Evolutionary conservation across 1,139 yeast genomes (phyloP).

Genomic region (Hanseniaspora uvarum): DNA sequence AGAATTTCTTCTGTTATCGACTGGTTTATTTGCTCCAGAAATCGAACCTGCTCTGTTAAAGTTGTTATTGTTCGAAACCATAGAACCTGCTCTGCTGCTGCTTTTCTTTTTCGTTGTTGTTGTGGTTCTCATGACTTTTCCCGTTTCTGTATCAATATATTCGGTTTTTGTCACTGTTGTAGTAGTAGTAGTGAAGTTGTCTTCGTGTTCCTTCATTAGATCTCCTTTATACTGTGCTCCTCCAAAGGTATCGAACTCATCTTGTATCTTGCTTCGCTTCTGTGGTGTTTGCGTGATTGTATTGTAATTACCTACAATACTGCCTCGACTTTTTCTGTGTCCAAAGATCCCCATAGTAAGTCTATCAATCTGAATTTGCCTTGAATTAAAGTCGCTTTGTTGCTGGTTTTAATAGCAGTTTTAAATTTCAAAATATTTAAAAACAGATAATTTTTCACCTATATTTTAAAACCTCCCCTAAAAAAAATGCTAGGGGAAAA

Average conservation of each 20-base stretch:
- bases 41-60: not conserved
- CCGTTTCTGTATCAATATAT: conserved; percentile 9
- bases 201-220: conserved; percentile 1
- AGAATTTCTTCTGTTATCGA: not conserved
- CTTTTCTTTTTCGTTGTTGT: conserved; percentile 15
- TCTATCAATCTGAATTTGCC: not conserved
- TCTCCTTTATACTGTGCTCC: conserved; percentile 24
- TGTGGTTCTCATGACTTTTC: conserved; percentile 5
- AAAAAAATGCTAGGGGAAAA: too few species aligned
- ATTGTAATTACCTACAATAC: conserved; percentile 15
- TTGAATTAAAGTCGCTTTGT: not conserved
- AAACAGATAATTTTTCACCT: too few species aligned
- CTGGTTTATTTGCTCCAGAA: conserved; percentile 19
- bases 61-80: not conserved
- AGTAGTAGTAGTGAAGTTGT: conserved; percentile 14
- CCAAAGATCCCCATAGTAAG: conserved; percentile 8
- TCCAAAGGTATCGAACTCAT: conserved; percentile 27
- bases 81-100: not conserved
- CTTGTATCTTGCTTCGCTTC: conserved; percentile 19
- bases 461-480: too few species aligned
- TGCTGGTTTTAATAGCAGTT: not conserved
- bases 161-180: conserved; percentile 11
- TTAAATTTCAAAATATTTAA: too few species aligned
- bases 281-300: not conserved
- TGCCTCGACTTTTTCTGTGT: conserved; percentile 3